phyloP scores from a whole-genome alignment of 352 stramenopile genomes.

The Nothophytophthora sp. region DNA sequence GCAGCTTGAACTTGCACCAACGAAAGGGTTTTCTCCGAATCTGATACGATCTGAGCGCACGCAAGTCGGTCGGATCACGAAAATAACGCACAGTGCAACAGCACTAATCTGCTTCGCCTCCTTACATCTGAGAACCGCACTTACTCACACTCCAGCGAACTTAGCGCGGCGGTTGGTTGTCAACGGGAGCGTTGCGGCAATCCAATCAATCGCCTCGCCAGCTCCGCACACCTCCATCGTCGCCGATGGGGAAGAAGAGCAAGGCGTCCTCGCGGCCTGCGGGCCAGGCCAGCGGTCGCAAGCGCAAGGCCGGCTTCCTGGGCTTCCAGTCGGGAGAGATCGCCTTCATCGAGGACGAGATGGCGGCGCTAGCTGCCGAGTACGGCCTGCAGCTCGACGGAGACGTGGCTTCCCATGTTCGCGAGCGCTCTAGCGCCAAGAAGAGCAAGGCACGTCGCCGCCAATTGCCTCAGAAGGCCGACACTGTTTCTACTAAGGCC shows the following conservation, averaged over 20 bases:
- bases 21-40: too few species aligned
- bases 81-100: too few species aligned
- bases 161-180: neutral
- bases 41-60: too few species aligned
- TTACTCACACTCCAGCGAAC: too few species aligned
- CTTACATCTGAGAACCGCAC: too few species aligned
- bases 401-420: constrained; percentile 64
- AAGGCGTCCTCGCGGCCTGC: constrained; percentile 3
- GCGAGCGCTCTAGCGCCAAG: constrained; percentile 48
- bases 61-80: too few species aligned
- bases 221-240: too few species aligned
- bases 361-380: constrained; percentile 74
- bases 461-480: constrained; percentile 28
- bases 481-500: too few species aligned
- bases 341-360: constrained; percentile 87
- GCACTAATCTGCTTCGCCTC: too few species aligned
- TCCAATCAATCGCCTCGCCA: too few species aligned
- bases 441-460: constrained; percentile 32
- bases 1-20: too few species aligned
- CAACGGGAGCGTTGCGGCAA: too few species aligned
- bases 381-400: constrained; percentile 75
- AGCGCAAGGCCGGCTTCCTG: constrained; percentile 75
- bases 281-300: constrained; percentile 23
- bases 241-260: constrained; percentile 28
- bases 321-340: constrained; percentile 77